Evolutionary conservation across 1,284 basidiomycete genomes (phyloP).

Genomic region (Heimioporus retisporus): DNA sequence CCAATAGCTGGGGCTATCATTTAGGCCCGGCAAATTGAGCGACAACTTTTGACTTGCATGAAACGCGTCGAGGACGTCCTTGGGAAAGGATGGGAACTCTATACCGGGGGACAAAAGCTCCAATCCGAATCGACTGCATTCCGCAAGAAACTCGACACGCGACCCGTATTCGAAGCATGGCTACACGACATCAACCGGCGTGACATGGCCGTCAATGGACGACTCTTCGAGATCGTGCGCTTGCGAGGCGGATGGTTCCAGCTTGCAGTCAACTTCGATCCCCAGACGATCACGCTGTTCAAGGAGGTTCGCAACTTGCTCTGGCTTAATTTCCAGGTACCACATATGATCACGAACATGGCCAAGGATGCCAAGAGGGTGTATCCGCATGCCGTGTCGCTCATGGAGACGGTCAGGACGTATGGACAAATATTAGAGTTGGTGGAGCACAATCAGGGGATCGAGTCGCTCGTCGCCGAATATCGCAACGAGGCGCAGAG

Average conservation of each 20-base stretch:
- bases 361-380: slow-evolving; percentile 99
- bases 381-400: slow-evolving; percentile 97
- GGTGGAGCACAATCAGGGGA: slow-evolving; percentile 90
- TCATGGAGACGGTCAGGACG: slow-evolving; percentile 98
- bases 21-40: slow-evolving; percentile 98
- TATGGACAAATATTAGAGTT: slow-evolving; percentile 96
- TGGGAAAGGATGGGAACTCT: slow-evolving; percentile 98
- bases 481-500: slow-evolving; percentile 92
- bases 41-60: slow-evolving; percentile 97
- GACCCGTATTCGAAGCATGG: slow-evolving; percentile 97
- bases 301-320: slow-evolving; percentile 97
- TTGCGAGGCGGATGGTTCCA: slow-evolving; percentile 87
- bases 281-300: slow-evolving; percentile 98
- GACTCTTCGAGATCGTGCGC: slow-evolving; percentile 96
- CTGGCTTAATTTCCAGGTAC: slow-evolving; percentile 97
- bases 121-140: slow-evolving; percentile 94
- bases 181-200: slow-evolving; percentile 94
- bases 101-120: slow-evolving; percentile 98
- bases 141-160: slow-evolving; percentile 95
- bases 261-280: slow-evolving; percentile 97
- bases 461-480: slow-evolving; percentile 94
- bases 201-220: slow-evolving; percentile 92
- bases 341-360: slow-evolving; percentile 93
- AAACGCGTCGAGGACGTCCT: slow-evolving; percentile 99
- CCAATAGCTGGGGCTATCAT: slow-evolving; percentile 98